Evolutionary conservation across 768 basidiomycete genomes (phyloP).

Genomic region (Tephrocybe sp.): DNA sequence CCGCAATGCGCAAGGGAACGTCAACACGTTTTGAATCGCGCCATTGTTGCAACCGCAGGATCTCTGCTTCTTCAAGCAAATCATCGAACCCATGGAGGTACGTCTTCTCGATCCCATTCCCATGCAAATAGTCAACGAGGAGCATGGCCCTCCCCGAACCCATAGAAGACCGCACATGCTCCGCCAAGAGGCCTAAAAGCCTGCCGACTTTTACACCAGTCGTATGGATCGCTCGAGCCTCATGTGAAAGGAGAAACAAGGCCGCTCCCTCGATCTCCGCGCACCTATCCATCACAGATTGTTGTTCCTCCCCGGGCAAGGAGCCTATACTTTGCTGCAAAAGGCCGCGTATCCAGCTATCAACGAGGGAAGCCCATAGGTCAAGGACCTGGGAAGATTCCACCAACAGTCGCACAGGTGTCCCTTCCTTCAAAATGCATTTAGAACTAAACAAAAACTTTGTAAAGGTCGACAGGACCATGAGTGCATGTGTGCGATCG

Average conservation of each 20-base stretch:
- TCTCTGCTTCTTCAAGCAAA: slow-evolving; percentile 56
- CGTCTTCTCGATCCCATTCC: slow-evolving; percentile 38
- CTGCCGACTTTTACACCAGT: slow-evolving; percentile 66
- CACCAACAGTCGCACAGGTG: slow-evolving; percentile 57
- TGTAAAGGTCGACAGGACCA: slow-evolving; percentile 63
- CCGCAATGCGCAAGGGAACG: slow-evolving; percentile 63
- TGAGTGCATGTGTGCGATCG: slow-evolving; percentile 50
- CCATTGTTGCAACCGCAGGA: slow-evolving; percentile 67
- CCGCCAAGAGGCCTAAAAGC: slow-evolving; percentile 47
- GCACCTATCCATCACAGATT: slow-evolving; percentile 41
- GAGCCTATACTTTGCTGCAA: slow-evolving; percentile 38
- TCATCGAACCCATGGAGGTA: slow-evolving; percentile 66
- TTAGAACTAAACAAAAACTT: slow-evolving; percentile 72
- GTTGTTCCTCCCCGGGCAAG: slow-evolving; percentile 39
- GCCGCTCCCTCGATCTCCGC: slow-evolving; percentile 69
- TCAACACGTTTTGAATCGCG: slow-evolving; percentile 52
- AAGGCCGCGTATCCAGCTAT: slow-evolving; percentile 59
- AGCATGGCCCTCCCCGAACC: slow-evolving; percentile 27
- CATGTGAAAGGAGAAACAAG: slow-evolving; percentile 71
- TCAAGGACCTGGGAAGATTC: slow-evolving; percentile 66
- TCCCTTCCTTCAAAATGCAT: slow-evolving; percentile 59
- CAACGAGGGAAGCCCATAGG: slow-evolving; percentile 73
- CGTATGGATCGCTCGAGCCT: slow-evolving; percentile 44
- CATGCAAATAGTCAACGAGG: slow-evolving; percentile 54
- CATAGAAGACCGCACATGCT: slow-evolving; percentile 36